phyloP scores from a whole-genome alignment of 192 early-diverging fungal genomes.

The Kappamyces sp. region DNA sequence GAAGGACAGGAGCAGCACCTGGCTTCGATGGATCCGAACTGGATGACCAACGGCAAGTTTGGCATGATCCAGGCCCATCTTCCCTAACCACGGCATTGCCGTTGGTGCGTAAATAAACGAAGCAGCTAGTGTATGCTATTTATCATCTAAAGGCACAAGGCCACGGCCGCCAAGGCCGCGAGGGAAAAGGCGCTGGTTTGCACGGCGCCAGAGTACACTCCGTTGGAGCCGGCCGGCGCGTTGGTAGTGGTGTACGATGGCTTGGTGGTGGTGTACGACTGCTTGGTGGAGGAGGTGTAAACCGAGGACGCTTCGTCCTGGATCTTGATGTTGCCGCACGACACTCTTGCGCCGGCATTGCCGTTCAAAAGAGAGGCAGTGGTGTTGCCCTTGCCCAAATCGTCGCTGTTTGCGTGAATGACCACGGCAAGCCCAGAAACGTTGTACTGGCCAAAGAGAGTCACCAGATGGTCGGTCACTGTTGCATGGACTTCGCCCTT shows the following conservation, averaged over 20 bases:
- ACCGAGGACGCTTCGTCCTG: too few species aligned
- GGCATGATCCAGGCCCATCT: slow-evolving; percentile 21
- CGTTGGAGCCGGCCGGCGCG: too few species aligned
- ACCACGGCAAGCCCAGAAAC: slow-evolving; percentile 52
- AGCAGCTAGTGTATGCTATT: too few species aligned
- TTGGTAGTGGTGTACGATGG: too few species aligned
- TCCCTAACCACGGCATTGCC: too few species aligned
- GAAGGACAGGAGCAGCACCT: slow-evolving; percentile 52
- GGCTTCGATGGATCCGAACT: slow-evolving; percentile 31
- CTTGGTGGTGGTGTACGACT: too few species aligned
- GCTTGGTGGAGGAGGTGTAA: too few species aligned
- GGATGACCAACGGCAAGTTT: slow-evolving; percentile 48
- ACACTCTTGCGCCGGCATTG: slow-evolving; percentile 7
- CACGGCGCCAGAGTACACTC: too few species aligned
- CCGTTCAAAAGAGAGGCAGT: slow-evolving; percentile 43
- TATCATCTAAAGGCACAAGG: too few species aligned
- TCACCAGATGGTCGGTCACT: slow-evolving; percentile 57
- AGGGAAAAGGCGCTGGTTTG: too few species aligned
- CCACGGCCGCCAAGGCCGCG: too few species aligned
- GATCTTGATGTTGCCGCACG: slow-evolving; percentile 7
- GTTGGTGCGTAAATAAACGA: too few species aligned
- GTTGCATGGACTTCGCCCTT: slow-evolving; percentile 50
- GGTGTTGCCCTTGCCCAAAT: slow-evolving; percentile 70
- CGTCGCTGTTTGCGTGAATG: slow-evolving; percentile 71
- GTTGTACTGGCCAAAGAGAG: slow-evolving; percentile 54